Evolutionary conservation across 2,329 filamentous ascomycete species (phyloP).

Genomic region (Colletotrichum spaethianum): DNA sequence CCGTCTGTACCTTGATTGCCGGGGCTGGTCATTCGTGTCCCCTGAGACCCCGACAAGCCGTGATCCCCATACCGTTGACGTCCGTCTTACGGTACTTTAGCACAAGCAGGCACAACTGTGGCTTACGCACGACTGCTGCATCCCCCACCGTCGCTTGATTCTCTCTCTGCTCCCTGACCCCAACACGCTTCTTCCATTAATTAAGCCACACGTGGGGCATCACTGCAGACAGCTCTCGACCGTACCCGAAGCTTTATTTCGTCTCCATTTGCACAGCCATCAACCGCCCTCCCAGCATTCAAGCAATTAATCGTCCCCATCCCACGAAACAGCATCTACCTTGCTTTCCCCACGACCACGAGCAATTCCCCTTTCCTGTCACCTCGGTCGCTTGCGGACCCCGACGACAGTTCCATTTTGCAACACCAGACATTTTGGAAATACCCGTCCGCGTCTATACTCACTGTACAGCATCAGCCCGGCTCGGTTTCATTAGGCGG

Average conservation of each 20-base stretch:
- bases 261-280: conserved; percentile 23
- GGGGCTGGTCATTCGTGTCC: background rate
- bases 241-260: background rate
- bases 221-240: background rate
- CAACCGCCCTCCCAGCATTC: background rate
- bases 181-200: conserved; percentile 7
- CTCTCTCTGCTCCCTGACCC: background rate
- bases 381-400: conserved; percentile 16
- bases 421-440: background rate
- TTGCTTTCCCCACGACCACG: conserved; percentile 28
- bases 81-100: conserved; percentile 1
- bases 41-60: background rate
- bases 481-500: conserved; percentile 14
- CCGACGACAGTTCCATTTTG: background rate
- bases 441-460: background rate
- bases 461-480: background rate
- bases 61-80: conserved; percentile 10
- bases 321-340: conserved; percentile 28
- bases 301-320: conserved; percentile 13
- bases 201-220: conserved; percentile 23
- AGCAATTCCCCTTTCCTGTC: background rate
- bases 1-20: background rate
- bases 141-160: background rate
- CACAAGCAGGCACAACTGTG: background rate
- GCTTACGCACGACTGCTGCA: background rate